Conservation (phyloP, 768 basidiomycete species). For the Russula foetens region DNA sequence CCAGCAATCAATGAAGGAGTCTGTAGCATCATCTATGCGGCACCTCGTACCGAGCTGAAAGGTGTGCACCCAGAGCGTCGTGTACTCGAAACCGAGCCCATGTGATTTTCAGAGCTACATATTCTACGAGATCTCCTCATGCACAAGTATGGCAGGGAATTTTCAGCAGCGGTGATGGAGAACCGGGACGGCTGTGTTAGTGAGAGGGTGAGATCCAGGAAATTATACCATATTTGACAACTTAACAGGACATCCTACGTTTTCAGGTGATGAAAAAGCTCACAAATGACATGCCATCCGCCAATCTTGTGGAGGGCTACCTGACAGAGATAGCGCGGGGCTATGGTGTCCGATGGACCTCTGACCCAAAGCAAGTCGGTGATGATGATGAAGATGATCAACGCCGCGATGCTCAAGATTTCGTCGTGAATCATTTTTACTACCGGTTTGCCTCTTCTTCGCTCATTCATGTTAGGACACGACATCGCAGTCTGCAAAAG, state of each 20-base stretch:
- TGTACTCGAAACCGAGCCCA: neutral
- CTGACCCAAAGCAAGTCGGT: conserved; percentile 27
- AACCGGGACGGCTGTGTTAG: conserved; percentile 76
- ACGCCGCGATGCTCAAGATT: conserved; percentile 24
- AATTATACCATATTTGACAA: neutral
- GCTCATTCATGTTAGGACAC: neutral
- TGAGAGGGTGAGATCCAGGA: conserved; percentile 52
- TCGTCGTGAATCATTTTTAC: conserved; percentile 31
- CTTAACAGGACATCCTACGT: neutral
- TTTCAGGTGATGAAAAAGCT: conserved; percentile 73
- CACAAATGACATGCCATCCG: conserved; percentile 55
- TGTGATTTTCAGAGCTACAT: conserved; percentile 61
- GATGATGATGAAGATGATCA: conserved; percentile 25
- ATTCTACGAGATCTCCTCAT: conserved; percentile 87
- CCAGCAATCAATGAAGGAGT: conserved; percentile 82
- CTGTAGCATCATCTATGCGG: conserved; percentile 81
- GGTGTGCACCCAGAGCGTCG: conserved; percentile 33
- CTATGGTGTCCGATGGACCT: conserved; percentile 66
- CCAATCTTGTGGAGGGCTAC: conserved; percentile 79
- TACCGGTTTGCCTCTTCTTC: neutral
- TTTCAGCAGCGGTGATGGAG: conserved; percentile 77
- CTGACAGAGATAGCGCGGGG: conserved; percentile 83
- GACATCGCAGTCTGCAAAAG: neutral
- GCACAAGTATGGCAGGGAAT: conserved; percentile 94
- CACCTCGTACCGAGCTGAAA: conserved; percentile 86